Evolutionary conservation across 1,139 yeast species (phyloP).

Genomic region (Schwanniomyces etchellsii): DNA sequence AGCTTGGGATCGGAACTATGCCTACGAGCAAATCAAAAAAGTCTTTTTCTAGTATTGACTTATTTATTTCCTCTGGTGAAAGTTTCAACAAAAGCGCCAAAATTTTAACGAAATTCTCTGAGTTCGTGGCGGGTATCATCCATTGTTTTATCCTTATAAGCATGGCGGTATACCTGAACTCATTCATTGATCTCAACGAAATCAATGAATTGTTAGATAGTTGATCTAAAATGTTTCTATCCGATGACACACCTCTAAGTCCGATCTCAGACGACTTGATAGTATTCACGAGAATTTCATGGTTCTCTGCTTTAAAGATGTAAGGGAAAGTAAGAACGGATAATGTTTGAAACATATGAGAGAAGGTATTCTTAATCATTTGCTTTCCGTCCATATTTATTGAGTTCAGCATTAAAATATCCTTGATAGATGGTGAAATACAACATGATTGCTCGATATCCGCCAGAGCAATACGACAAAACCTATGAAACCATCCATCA

Average conservation of each 20-base stretch:
- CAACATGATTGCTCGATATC: slow-evolving; percentile 22
- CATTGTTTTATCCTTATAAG: slow-evolving; percentile 28
- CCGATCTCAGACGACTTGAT: slow-evolving; percentile 64
- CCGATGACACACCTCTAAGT: slow-evolving; percentile 48
- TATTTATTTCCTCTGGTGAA: slow-evolving; percentile 19
- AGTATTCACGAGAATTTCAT: slow-evolving; percentile 42
- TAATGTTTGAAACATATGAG: slow-evolving; percentile 32
- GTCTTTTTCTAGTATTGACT: slow-evolving; percentile 39
- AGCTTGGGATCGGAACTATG: slow-evolving; percentile 37
- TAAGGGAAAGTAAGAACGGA: slow-evolving; percentile 37
- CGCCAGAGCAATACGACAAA: slow-evolving; percentile 14
- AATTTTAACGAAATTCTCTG: slow-evolving; percentile 22
- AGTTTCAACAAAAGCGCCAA: slow-evolving; percentile 33
- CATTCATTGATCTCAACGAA: slow-evolving; percentile 50
- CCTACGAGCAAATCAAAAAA: slow-evolving; percentile 49
- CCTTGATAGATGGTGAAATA: slow-evolving; percentile 21
- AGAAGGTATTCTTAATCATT: slow-evolving; percentile 23
- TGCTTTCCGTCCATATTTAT: slow-evolving; percentile 14
- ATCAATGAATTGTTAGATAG: slow-evolving; percentile 56
- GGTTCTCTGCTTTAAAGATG: slow-evolving; percentile 31
- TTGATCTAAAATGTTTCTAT: slow-evolving; percentile 44
- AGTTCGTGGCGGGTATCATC: slow-evolving; percentile 18
- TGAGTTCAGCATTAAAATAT: slow-evolving; percentile 16
- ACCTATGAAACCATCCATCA: slow-evolving; percentile 22
- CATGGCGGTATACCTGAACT: slow-evolving; percentile 33